These are phyloP conservation scores for Apiotrichum gamsii DNA, from an alignment of 1,284 basidiomycete species.

Conservation along the genomic window DNA sequence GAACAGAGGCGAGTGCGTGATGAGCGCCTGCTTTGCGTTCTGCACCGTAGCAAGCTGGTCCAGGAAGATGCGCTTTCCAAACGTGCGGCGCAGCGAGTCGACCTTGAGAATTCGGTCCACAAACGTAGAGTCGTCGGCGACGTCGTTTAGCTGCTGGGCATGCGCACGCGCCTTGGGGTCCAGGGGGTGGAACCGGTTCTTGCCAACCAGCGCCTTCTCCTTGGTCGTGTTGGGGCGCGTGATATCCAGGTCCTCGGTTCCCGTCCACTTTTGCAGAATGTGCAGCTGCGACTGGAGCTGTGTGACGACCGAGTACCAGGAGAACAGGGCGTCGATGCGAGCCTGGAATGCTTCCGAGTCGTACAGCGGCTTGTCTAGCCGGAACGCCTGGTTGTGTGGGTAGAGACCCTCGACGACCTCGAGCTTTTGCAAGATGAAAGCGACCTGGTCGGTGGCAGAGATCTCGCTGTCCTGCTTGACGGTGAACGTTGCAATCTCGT, in stretches of 20 bases:
- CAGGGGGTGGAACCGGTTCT: conserved; percentile 38
- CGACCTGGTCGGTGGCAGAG: conserved; percentile 65
- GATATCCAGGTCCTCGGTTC: conserved; percentile 81
- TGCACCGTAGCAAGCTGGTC: conserved; percentile 81
- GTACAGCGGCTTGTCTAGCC: conserved; percentile 67
- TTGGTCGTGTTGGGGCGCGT: conserved; percentile 66
- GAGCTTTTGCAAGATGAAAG: conserved; percentile 66
- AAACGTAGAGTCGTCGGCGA: conserved; percentile 66
- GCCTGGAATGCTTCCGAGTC: conserved; percentile 62
- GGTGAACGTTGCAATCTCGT: conserved; percentile 72
- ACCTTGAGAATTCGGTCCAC: conserved; percentile 94
- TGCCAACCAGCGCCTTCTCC: conserved; percentile 45
- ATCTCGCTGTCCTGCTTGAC: conserved; percentile 29
- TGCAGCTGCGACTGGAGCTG: conserved; percentile 69
- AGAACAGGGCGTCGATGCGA: conserved; percentile 76
- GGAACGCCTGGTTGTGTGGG: conserved; percentile 73
- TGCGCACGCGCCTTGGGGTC: conserved; percentile 34
- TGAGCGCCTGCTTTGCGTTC: conserved; percentile 79
- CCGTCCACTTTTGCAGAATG: conserved; percentile 82
- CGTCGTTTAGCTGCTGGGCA: conserved; percentile 17
- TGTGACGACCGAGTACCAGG: conserved; percentile 78
- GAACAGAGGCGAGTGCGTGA: conserved; percentile 55
- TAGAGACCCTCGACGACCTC: conserved; percentile 82
- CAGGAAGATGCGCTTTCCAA: conserved; percentile 86
- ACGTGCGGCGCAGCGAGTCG: conserved; percentile 86